Evolutionary conservation across 371 early-diverging fungal genomes (phyloP).

Genomic region (Mucor sp.): DNA sequence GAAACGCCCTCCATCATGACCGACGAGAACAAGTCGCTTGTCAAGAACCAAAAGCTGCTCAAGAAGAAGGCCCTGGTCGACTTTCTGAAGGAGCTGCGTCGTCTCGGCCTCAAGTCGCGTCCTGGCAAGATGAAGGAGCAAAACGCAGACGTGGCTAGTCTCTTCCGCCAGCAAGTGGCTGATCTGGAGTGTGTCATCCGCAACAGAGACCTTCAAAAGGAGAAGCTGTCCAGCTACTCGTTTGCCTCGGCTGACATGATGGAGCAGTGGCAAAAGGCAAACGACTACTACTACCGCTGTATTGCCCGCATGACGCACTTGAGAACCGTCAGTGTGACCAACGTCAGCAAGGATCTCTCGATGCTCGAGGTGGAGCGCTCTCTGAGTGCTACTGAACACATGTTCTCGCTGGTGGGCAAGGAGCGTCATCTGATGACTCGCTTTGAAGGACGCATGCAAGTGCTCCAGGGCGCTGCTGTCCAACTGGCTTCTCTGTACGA

Average conservation of each 20-base stretch:
- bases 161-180: constrained; percentile 44
- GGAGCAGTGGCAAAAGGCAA: constrained; percentile 64
- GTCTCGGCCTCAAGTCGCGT: constrained; percentile 79
- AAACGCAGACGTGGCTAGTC: constrained; percentile 37
- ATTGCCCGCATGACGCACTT: constrained; percentile 71
- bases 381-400: constrained; percentile 72
- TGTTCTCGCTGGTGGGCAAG: constrained; percentile 64
- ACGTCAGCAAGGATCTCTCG: constrained; percentile 71
- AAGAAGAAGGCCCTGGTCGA: constrained; percentile 90
- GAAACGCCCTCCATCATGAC: constrained; percentile 66
- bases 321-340: constrained; percentile 56
- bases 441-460: constrained; percentile 30
- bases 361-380: constrained; percentile 72
- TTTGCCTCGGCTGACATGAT: constrained; percentile 27
- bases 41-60: constrained; percentile 79
- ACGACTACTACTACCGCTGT: constrained; percentile 73
- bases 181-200: constrained; percentile 29
- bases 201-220: constrained; percentile 32
- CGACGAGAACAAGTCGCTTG: constrained; percentile 62
- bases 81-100: constrained; percentile 78
- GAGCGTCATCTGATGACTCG: constrained; percentile 55
- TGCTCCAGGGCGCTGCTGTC: constrained; percentile 40
- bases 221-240: constrained; percentile 24
- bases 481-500: constrained; percentile 38
- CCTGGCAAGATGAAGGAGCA: constrained; percentile 45